These are phyloP conservation scores for Pseudogymnoascus sp. DNA, from an alignment of 2,329 filamentous ascomycete genomes.

Conservation along the genomic window DNA sequence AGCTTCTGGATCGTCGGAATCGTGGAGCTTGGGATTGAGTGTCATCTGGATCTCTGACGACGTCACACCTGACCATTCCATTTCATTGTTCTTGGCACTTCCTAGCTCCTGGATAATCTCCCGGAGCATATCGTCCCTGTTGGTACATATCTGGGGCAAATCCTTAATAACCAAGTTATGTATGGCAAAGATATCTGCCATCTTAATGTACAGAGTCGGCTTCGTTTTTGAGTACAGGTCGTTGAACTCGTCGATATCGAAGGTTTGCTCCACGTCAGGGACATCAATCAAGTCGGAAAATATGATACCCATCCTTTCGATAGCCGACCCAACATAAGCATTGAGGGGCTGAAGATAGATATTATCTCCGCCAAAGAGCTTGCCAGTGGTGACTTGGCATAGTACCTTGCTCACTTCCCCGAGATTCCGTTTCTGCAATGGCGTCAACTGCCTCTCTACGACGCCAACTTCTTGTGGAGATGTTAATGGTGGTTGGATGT, in stretches of 20 bases:
- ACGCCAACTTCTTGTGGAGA: slow-evolving; percentile 90
- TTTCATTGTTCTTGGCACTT: slow-evolving; percentile 93
- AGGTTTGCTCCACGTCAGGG: slow-evolving; percentile 78
- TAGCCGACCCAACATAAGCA: slow-evolving; percentile 77
- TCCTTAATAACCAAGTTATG: slow-evolving; percentile 81
- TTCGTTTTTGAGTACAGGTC: slow-evolving; percentile 94
- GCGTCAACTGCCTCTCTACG: slow-evolving; percentile 79
- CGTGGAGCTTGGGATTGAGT: slow-evolving; percentile 79
- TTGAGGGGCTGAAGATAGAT: slow-evolving; percentile 94
- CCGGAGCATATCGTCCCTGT: slow-evolving; percentile 76
- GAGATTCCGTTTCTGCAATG: slow-evolving; percentile 87
- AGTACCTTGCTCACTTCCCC: slow-evolving; percentile 87
- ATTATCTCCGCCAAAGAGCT: slow-evolving; percentile 87
- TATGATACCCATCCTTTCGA: slow-evolving; percentile 68
- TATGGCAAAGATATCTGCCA: slow-evolving; percentile 93
- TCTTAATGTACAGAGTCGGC: slow-evolving; percentile 98
- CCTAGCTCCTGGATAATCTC: slow-evolving; percentile 91
- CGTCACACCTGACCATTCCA: slow-evolving; percentile 78
- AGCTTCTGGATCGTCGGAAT: slow-evolving; percentile 86
- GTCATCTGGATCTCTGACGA: slow-evolving; percentile 81
- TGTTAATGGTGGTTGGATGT: slow-evolving; percentile 82
- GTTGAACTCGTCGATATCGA: slow-evolving; percentile 98
- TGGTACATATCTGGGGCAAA: slow-evolving; percentile 66
- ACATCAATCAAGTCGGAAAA: slow-evolving; percentile 73
- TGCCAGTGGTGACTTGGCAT: slow-evolving; percentile 77